phyloP scores from a whole-genome alignment of 2,329 filamentous ascomycete species.

The Aspergillus brasiliensis region DNA sequence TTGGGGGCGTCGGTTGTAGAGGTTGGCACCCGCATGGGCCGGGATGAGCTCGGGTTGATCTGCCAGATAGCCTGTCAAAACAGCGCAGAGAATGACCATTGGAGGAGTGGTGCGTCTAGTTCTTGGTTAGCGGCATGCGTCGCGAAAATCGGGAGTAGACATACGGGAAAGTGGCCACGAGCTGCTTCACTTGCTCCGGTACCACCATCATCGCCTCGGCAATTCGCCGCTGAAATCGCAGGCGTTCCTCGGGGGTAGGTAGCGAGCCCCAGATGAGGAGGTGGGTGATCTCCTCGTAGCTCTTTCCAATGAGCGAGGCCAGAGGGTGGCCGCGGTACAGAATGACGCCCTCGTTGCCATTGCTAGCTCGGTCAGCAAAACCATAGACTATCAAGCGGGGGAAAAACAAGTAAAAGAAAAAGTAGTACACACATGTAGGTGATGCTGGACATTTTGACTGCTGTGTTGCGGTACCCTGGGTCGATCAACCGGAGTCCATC shows the following conservation, averaged over 20 bases:
- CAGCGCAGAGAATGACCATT: background rate
- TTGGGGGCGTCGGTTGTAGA: background rate
- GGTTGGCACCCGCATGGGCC: background rate
- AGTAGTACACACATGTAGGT: constrained; percentile 7
- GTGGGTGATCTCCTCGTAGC: constrained; percentile 1
- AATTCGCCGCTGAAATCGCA: background rate
- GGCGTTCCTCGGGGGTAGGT: background rate
- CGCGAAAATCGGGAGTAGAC: background rate
- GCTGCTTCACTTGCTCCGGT: background rate
- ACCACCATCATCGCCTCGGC: background rate
- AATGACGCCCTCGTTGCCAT: constrained; percentile 2
- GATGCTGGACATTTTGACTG: background rate
- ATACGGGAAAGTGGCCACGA: background rate
- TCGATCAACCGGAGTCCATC: background rate
- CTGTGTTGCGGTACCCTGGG: constrained; percentile 2
- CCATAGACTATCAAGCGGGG: background rate
- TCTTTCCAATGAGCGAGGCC: background rate
- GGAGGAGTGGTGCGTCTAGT: background rate
- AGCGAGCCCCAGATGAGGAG: constrained; percentile 3
- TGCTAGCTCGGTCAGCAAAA: background rate
- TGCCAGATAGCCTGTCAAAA: background rate
- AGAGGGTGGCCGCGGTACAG: background rate
- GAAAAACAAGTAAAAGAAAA: no score
- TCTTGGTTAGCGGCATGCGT: background rate
- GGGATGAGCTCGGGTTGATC: background rate